A percentile compares a stretch with the other conserved stretches of the same genome.
These are phyloP conservation scores for Dacryopinax spathularia DNA, from an alignment of 768 basidiomycete genomes.

Conservation along the genomic window DNA sequence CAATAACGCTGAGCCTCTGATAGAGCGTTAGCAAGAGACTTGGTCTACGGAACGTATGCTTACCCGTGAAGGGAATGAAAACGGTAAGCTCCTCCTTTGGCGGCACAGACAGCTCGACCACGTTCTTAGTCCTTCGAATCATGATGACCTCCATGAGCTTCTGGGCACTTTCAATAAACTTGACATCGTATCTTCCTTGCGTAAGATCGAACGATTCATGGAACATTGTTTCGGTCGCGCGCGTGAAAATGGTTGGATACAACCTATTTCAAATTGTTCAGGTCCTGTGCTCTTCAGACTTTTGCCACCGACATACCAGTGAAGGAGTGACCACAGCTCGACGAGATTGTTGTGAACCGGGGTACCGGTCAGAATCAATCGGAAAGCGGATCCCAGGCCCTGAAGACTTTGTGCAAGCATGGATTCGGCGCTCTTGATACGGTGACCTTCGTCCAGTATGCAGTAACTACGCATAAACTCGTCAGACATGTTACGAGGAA, in stretches of 20 bases:
- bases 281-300: constrained; percentile 1
- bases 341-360: constrained; percentile 54
- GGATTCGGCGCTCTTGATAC: constrained; percentile 54
- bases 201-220: constrained; percentile 40
- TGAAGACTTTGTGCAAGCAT: constrained; percentile 40
- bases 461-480: constrained; percentile 21
- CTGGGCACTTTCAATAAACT: constrained; percentile 36
- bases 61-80: constrained; percentile 26
- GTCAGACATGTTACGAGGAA: background rate
- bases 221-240: constrained; percentile 35
- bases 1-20: constrained; percentile 46
- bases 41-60: background rate
- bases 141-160: constrained; percentile 38
- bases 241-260: constrained; percentile 40
- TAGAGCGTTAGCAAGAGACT: constrained; percentile 26
- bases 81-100: constrained; percentile 44
- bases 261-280: constrained; percentile 24
- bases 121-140: constrained; percentile 46
- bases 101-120: constrained; percentile 37
- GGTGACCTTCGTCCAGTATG: constrained; percentile 55
- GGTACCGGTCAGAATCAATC: constrained; percentile 58
- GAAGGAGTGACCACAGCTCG: constrained; percentile 44
- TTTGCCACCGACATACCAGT: constrained; percentile 21
- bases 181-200: constrained; percentile 37
- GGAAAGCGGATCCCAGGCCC: constrained; percentile 40